A percentile compares a stretch with the other conserved stretches of the same genome.
Evolutionary conservation across 1,284 basidiomycete genomes (phyloP).

Genomic region (Ganoderma sinense): DNA sequence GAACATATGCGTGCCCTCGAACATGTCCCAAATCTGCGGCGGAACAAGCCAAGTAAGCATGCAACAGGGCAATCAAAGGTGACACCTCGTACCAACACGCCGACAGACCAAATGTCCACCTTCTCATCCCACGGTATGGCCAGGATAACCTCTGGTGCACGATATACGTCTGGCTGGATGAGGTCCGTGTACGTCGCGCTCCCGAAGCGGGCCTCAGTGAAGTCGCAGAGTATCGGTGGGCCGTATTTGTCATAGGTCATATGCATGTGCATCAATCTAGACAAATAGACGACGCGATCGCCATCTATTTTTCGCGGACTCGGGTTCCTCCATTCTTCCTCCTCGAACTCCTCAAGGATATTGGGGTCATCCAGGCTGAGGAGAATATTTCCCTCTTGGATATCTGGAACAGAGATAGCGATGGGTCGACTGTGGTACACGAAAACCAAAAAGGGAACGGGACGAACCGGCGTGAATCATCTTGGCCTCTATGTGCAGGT

Average conservation of each 20-base stretch:
- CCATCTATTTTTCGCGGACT: conserved; percentile 22
- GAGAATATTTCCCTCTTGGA: conserved; percentile 27
- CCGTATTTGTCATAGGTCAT: conserved; percentile 18
- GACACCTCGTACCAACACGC: conserved; percentile 30
- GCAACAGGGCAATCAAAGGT: not conserved
- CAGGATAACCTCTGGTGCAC: conserved; percentile 34
- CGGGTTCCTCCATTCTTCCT: conserved; percentile 17
- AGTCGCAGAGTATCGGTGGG: conserved; percentile 27
- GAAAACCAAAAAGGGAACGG: conserved; percentile 3
- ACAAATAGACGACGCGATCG: conserved; percentile 23
- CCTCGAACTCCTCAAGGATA: conserved; percentile 23
- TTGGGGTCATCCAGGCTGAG: conserved; percentile 17
- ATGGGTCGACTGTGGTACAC: too few species aligned
- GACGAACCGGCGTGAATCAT: conserved; percentile 33
- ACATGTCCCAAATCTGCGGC: conserved; percentile 32
- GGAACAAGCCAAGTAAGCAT: not conserved
- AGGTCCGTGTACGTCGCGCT: conserved; percentile 22
- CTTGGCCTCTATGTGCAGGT: conserved; percentile 33
- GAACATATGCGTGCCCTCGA: conserved; percentile 32
- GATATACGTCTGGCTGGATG: conserved; percentile 30
- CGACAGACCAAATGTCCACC: conserved; percentile 40
- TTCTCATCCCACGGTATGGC: conserved; percentile 32
- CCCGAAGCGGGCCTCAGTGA: conserved; percentile 29
- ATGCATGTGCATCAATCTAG: conserved; percentile 8
- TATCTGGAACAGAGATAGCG: conserved; percentile 10